phyloP scores from a whole-genome alignment of 2,329 filamentous ascomycete species.

The Alternaria sp. region DNA sequence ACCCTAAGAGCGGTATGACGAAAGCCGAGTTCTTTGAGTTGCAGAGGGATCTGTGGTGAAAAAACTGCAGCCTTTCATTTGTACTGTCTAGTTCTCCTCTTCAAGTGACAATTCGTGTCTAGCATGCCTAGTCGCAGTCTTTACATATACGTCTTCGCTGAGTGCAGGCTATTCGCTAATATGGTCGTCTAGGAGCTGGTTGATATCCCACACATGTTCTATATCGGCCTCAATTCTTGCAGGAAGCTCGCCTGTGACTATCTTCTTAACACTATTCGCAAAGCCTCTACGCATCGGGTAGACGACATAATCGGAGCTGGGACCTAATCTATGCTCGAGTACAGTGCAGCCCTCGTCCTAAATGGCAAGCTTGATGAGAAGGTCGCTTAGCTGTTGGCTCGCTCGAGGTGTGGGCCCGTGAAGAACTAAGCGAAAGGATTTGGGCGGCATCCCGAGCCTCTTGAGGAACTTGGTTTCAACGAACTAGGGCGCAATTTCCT shows the following conservation, averaged over 20 bases:
- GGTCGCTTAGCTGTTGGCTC: constrained; percentile 1
- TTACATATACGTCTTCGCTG: neutral
- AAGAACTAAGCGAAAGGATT: neutral
- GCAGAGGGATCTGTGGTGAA: neutral
- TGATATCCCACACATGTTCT: neutral
- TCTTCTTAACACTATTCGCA: neutral
- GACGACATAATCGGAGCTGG: neutral
- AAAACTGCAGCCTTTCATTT: neutral
- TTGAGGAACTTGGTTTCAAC: neutral
- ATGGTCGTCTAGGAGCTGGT: neutral
- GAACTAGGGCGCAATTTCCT: neutral
- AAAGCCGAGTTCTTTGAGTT: neutral
- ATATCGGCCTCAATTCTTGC: neutral
- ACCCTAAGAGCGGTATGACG: neutral
- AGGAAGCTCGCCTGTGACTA: neutral
- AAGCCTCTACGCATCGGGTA: neutral
- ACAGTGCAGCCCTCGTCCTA: neutral
- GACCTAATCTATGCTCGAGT: neutral
- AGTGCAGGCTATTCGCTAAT: neutral
- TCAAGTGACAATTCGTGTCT: neutral
- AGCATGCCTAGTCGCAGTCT: neutral
- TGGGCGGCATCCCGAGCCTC: neutral
- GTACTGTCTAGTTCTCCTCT: neutral
- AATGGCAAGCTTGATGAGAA: neutral
- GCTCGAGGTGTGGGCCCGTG: neutral